Percentiles rank a stretch among this genome's conserved stretches.
phyloP scores from a whole-genome alignment of 768 basidiomycete genomes.

The Pisolithus albus region DNA sequence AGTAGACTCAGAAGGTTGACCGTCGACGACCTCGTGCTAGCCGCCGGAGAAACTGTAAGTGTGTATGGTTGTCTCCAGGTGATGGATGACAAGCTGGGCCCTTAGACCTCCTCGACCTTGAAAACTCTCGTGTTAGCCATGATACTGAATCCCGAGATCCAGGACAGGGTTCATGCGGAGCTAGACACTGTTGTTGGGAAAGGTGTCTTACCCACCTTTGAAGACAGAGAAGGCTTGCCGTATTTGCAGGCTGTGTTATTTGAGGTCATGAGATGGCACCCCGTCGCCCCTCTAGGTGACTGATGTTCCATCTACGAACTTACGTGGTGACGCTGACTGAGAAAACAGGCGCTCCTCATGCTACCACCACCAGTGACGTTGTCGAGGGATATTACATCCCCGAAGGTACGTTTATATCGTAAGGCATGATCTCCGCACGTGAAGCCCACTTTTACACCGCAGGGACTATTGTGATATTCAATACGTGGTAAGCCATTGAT shows the following conservation, averaged over 20 bases:
- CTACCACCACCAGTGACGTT: slow-evolving; percentile 13
- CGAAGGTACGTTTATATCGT: slow-evolving; percentile 9
- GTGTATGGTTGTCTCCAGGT: background rate
- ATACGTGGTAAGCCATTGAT: background rate
- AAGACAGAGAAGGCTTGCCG: slow-evolving; percentile 18
- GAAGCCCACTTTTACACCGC: background rate
- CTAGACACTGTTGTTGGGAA: slow-evolving; percentile 18
- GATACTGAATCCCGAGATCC: slow-evolving; percentile 21
- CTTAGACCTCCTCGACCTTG: slow-evolving; percentile 17
- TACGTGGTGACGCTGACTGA: background rate
- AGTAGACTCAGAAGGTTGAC: too few relatives aligned
- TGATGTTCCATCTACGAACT: background rate
- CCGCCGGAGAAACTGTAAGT: slow-evolving; percentile 23
- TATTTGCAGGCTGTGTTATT: slow-evolving; percentile 19
- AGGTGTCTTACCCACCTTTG: slow-evolving; percentile 16
- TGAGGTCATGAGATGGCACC: slow-evolving; percentile 20
- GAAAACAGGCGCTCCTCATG: slow-evolving; percentile 17
- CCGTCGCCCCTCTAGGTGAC: slow-evolving; percentile 16
- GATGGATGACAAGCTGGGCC: background rate
- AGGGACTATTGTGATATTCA: background rate
- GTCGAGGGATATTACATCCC: slow-evolving; percentile 22
- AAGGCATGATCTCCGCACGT: too few relatives aligned
- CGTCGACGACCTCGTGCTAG: slow-evolving; percentile 15
- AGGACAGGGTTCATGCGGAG: slow-evolving; percentile 19
- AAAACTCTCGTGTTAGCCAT: slow-evolving; percentile 22